Conservation (phyloP, 2,329 filamentous ascomycete genomes). For the Thelonectria olida region DNA sequence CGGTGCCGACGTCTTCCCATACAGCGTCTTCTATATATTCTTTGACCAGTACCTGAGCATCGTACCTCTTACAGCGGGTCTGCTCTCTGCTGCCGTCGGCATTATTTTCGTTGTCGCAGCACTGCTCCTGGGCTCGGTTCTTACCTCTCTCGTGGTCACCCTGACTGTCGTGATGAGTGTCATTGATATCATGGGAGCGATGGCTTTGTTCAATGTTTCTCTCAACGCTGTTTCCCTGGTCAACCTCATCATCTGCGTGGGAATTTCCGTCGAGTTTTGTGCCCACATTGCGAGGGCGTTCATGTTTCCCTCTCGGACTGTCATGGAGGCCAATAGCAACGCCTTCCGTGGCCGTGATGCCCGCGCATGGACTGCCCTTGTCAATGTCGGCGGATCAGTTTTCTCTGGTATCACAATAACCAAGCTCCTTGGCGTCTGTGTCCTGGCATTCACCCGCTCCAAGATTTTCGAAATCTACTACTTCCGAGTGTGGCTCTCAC, state of each 20-base stretch:
- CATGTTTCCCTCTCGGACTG: conserved; percentile 85
- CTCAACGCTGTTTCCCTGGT: conserved; percentile 96
- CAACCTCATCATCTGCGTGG: conserved; percentile 96
- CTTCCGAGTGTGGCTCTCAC: conserved; percentile 93
- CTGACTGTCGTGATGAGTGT: conserved; percentile 92
- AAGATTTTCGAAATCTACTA: conserved; percentile 99
- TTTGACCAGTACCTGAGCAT: conserved; percentile 97
- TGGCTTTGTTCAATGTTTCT: conserved; percentile 88
- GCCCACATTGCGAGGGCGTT: conserved; percentile 96
- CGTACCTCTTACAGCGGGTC: conserved; percentile 77
- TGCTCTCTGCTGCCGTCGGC: conserved; percentile 83
- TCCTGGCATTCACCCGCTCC: conserved; percentile 91
- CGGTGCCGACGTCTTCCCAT: conserved; percentile 88
- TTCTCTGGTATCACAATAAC: conserved; percentile 97
- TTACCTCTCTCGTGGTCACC: conserved; percentile 84
- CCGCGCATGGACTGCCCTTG: conserved; percentile 89
- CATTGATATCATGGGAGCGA: conserved; percentile 92
- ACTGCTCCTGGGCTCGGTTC: conserved; percentile 82
- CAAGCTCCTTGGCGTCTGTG: conserved; percentile 90
- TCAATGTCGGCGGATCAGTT: conserved; percentile 93
- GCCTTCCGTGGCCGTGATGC: conserved; percentile 85
- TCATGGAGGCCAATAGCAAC: conserved; percentile 80
- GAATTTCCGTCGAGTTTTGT: conserved; percentile 96
- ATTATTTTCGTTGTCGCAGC: conserved; percentile 87
- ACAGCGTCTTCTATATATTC: conserved; percentile 98